Evolutionary conservation across 108 stramenopile species (phyloP), one percentile per base, ranked within the genome.

Genomic region (Cyclotella cryptica): DNA sequence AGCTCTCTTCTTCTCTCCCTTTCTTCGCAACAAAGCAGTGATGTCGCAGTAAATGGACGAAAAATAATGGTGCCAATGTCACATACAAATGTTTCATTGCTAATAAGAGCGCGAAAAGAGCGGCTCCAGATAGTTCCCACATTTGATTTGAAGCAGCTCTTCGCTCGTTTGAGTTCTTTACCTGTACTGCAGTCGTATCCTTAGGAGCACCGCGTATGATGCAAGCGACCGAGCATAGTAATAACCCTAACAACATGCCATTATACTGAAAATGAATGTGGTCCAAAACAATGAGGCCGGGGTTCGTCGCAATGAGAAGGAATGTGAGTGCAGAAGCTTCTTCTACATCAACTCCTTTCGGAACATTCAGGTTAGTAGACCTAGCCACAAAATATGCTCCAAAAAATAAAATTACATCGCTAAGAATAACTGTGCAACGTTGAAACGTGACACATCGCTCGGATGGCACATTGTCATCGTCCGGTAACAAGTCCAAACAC

Each of bases 261-360:
- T 99, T 99, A 89, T 99, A 99, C 67, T 97, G 96, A 80, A 98
- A 97, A 72, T 97, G 96, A 14, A 98, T 85, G 81, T 96, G 94
- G 79, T 99, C 98, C 47, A 98, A 70, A 88, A 97, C 82, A 17
- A 99, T 64, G n/a, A 99, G 76, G 0, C 91, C 92, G 41, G 92
- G 89, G 75, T 93, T 88, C 18, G 87, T 71, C 18, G 90, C 84
- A 46, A 91, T 82, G 39, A 89, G 71, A 5, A 88, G 42, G 71
- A 92, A 90, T 47, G 67, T 54, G 18, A 84, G 41, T 64, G 53
- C 66, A 26, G 71, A 59, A 62, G 59, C 42, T 70, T 42, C 52
- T 5, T 42, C 43, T 21, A 21, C 64, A 45, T 53, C 35, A 11
- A 10, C 7, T 28, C 3, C 27, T 59, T 29, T 9, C 7, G 9